Evolutionary conservation across 805 yeast species (phyloP).

Genomic region (Danielia reshetovae): DNA sequence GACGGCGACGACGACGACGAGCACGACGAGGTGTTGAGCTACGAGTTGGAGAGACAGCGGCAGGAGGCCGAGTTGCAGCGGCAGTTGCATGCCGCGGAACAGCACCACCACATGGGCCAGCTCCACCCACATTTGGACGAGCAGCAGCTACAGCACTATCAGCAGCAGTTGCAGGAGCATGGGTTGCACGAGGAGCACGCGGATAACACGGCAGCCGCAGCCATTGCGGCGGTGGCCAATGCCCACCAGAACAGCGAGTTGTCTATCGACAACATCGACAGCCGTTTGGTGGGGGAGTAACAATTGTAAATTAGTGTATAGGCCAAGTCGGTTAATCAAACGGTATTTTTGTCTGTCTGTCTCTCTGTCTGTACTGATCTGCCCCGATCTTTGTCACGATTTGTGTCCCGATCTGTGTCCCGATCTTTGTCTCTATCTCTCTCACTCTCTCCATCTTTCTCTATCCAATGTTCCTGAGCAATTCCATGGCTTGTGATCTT

Average conservation of each 20-base stretch:
- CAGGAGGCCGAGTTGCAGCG: conserved; percentile 21
- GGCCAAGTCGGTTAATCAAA: too few relatives aligned
- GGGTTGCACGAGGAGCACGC: conserved; percentile 20
- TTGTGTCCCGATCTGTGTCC: too few relatives aligned
- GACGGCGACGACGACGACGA: conserved; percentile 21
- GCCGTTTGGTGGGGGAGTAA: conserved; percentile 42
- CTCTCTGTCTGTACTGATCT: too few relatives aligned
- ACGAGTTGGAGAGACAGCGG: conserved; percentile 17
- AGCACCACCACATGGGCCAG: conserved; percentile 8
- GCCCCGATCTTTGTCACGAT: too few relatives aligned
- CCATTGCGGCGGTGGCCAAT: conserved; percentile 38
- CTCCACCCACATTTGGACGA: conserved; percentile 23
- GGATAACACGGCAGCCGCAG: conserved; percentile 31
- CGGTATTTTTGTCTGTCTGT: too few relatives aligned
- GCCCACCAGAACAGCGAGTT: conserved; percentile 28
- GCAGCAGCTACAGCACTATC: conserved; percentile 24
- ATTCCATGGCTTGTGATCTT: conserved; percentile 40
- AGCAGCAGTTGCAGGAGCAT: conserved; percentile 25
- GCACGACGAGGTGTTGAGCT: conserved; percentile 20
- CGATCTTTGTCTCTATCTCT: too few relatives aligned
- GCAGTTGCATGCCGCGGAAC: conserved; percentile 16
- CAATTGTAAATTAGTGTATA: conserved; percentile 18
- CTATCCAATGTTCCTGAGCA: conserved; percentile 14
- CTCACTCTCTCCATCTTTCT: too few relatives aligned
- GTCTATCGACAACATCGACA: conserved; percentile 43